These are phyloP conservation scores for Collybiopsis confluens DNA, from an alignment of 768 basidiomycete genomes.

Conservation along the genomic window DNA sequence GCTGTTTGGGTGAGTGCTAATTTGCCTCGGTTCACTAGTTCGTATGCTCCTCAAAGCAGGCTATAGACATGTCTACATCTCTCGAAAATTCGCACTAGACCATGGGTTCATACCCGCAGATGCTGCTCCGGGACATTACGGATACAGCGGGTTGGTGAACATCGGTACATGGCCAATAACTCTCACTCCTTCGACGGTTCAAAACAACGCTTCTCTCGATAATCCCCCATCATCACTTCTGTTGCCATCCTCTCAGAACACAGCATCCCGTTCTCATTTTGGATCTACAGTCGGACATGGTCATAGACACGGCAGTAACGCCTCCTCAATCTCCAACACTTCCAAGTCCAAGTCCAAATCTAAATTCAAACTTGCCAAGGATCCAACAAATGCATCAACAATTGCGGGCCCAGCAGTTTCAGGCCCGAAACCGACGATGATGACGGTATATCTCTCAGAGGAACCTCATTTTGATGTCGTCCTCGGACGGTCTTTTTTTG, in stretches of 20 bases:
- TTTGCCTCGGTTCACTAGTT: slow-evolving; percentile 37
- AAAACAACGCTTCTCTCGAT: slow-evolving; percentile 21
- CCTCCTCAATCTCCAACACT: not conserved
- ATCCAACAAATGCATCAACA: no score
- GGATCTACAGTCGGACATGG: no score
- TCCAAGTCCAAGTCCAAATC: no score
- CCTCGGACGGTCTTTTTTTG: slow-evolving; percentile 82
- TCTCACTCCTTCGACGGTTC: slow-evolving; percentile 39
- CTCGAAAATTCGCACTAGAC: slow-evolving; percentile 84
- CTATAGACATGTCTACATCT: slow-evolving; percentile 93
- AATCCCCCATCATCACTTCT: no score
- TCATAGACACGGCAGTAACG: no score
- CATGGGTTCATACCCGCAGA: slow-evolving; percentile 87
- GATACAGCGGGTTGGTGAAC: slow-evolving; percentile 87
- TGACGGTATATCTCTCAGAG: slow-evolving; percentile 84
- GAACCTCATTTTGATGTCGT: slow-evolving; percentile 96
- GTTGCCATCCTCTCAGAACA: no score
- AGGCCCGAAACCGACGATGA: slow-evolving; percentile 35
- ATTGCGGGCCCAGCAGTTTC: no score
- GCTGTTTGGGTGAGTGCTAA: not conserved
- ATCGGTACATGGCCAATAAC: slow-evolving; percentile 89
- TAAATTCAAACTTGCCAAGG: not conserved
- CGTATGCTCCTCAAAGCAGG: slow-evolving; percentile 93
- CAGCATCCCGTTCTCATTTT: no score
- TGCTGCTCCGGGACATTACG: slow-evolving; percentile 85